Percentiles rank a stretch among this genome's conserved stretches.
These are phyloP conservation scores for Ailanthus altissimus DNA, from an alignment of 345 rosid species.

Conservation along the genomic window DNA sequence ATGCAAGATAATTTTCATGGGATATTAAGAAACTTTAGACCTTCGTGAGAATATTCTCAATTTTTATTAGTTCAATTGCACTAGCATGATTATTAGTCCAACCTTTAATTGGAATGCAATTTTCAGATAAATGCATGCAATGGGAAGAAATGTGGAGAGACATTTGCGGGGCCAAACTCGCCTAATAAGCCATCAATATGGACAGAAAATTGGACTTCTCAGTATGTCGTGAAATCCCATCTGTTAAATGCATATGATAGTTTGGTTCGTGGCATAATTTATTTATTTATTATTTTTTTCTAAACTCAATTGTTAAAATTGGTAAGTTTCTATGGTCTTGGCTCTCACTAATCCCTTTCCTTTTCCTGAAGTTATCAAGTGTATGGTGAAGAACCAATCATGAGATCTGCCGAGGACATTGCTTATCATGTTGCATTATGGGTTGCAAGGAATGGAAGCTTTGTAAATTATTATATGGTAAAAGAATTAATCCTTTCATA, in stretches of 20 bases:
- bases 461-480: conserved; percentile 25
- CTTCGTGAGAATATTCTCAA: too few relatives aligned
- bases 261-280: too few relatives aligned
- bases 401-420: conserved; percentile 12
- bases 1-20: too few relatives aligned
- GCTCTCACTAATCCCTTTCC: background rate
- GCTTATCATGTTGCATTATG: conserved; percentile 24
- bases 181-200: conserved; percentile 44
- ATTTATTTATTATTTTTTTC: too few relatives aligned
- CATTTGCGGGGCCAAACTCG: conserved; percentile 41
- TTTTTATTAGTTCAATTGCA: too few relatives aligned
- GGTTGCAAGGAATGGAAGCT: conserved; percentile 23
- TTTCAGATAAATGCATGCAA: conserved; percentile 41
- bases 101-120: background rate
- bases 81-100: too few relatives aligned
- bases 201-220: conserved; percentile 43
- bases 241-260: too few relatives aligned
- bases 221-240: too few relatives aligned
- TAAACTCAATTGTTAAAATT: too few relatives aligned
- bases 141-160: conserved; percentile 38
- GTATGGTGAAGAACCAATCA: background rate
- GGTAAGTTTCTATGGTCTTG: background rate
- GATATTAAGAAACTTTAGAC: too few relatives aligned
- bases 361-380: conserved; percentile 19
- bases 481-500: background rate